Conservation (phyloP, 768 basidiomycete genomes). For the Hygrocybe coccinea region DNA sequence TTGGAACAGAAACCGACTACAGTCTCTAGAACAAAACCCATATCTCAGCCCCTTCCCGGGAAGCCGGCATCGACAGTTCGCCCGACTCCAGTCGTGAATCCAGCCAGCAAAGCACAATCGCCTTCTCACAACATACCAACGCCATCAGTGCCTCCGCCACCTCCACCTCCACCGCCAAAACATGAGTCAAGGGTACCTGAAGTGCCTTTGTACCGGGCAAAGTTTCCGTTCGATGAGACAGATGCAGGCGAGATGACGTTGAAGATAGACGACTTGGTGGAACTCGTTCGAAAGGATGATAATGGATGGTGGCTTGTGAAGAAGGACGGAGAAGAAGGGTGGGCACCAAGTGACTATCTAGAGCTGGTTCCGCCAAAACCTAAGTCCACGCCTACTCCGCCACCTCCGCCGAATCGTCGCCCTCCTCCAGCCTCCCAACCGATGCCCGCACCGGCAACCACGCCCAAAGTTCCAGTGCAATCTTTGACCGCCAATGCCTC, state of each 20-base stretch:
- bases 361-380: conserved; percentile 70
- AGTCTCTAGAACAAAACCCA: conserved; percentile 50
- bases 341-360: conserved; percentile 93
- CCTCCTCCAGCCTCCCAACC: conserved; percentile 41
- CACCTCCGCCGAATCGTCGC: conserved; percentile 43
- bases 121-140: conserved; percentile 37
- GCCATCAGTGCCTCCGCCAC: conserved; percentile 41
- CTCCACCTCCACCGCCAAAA: conserved; percentile 46
- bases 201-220: conserved; percentile 74
- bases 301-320: conserved; percentile 99
- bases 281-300: conserved; percentile 86
- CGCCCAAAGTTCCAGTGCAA: conserved; percentile 34
- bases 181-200: conserved; percentile 59
- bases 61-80: conserved; percentile 41
- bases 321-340: conserved; percentile 77
- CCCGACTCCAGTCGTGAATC: conserved; percentile 27
- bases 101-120: conserved; percentile 26
- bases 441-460: conserved; percentile 34
- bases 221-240: conserved; percentile 90
- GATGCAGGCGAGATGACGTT: conserved; percentile 80
- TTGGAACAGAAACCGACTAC: conserved; percentile 46
- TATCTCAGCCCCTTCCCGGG: conserved; percentile 61
- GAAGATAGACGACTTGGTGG: conserved; percentile 87
- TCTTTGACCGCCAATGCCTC: conserved; percentile 51
- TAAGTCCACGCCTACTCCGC: conserved; percentile 60